Conservation (phyloP, 495 filamentous ascomycete species). For the Apiosordaria backusii region DNA sequence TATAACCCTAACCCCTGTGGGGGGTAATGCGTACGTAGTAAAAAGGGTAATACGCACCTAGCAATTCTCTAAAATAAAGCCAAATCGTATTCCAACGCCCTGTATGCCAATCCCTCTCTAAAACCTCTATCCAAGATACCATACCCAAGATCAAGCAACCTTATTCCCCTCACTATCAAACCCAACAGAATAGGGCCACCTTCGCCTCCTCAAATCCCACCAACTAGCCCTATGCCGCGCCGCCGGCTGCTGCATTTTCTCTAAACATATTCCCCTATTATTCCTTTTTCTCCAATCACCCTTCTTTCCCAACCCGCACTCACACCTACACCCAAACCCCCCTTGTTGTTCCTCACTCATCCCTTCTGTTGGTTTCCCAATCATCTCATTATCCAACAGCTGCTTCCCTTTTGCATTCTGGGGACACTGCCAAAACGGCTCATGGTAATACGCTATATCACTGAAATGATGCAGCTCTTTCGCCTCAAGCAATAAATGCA, state of each 20-base stretch:
- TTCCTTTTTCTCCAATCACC: neutral
- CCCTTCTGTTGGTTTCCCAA: slow-evolving; percentile 23
- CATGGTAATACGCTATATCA: slow-evolving; percentile 53
- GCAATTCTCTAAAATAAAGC: too few relatives aligned
- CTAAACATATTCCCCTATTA: slow-evolving; percentile 5
- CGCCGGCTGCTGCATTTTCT: neutral
- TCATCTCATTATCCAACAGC: slow-evolving; percentile 30
- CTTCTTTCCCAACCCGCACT: slow-evolving; percentile 25
- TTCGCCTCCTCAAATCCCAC: neutral
- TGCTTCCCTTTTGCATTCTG: slow-evolving; percentile 42
- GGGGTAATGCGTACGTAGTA: too few relatives aligned
- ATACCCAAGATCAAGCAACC: neutral
- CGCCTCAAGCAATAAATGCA: slow-evolving; percentile 47
- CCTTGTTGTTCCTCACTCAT: slow-evolving; percentile 29
- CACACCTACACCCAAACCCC: slow-evolving; percentile 43
- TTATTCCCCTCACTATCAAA: neutral
- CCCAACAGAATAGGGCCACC: slow-evolving; percentile 1
- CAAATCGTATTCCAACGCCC: too few relatives aligned
- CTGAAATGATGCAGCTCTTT: slow-evolving; percentile 52
- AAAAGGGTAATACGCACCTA: too few relatives aligned
- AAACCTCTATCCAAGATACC: neutral
- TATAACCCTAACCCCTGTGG: too few relatives aligned
- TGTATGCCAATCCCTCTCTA: neutral
- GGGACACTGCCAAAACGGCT: slow-evolving; percentile 46
- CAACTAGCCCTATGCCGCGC: neutral